Evolutionary conservation across 352 stramenopile genomes (phyloP).

Genomic region (Salisapilia sapeloensis): DNA sequence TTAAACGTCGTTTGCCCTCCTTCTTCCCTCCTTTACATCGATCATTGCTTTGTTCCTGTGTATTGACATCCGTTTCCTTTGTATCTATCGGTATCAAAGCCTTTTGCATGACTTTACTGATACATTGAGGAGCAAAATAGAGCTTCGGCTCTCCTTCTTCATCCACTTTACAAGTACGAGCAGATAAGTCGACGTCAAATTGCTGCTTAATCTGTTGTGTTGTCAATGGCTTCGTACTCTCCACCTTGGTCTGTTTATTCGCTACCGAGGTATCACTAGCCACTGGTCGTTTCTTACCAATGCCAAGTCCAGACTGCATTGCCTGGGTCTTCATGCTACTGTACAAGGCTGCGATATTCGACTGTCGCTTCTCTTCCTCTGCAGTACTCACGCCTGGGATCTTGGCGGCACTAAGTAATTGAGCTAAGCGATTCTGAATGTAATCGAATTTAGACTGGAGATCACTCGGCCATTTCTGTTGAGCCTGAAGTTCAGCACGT

Average conservation of each 20-base stretch:
- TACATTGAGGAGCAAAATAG: constrained; percentile 46
- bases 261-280: not conserved
- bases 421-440: constrained; percentile 29
- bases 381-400: constrained; percentile 1
- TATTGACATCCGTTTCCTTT: not conserved
- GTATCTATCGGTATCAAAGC: constrained; percentile 11
- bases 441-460: constrained; percentile 41
- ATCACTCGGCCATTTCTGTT: constrained; percentile 23
- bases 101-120: constrained; percentile 62
- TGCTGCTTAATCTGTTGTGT: constrained; percentile 39
- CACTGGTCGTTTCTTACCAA: not conserved
- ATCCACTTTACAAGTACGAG: constrained; percentile 14
- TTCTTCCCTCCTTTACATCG: constrained; percentile 1
- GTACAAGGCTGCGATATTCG: constrained; percentile 1
- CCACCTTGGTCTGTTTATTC: constrained; percentile 1
- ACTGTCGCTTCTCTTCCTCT: constrained; percentile 6
- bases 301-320: not conserved
- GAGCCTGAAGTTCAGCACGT: constrained; percentile 8
- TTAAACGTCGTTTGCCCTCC: constrained; percentile 1
- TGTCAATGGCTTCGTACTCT: constrained; percentile 15
- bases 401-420: constrained; percentile 11
- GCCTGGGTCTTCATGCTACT: constrained; percentile 5
- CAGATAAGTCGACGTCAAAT: constrained; percentile 45
- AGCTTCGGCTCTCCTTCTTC: constrained; percentile 55
- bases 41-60: not conserved